Evolutionary conservation across 2,329 filamentous ascomycete species (phyloP).

Genomic region (Penicillium nordicum): DNA sequence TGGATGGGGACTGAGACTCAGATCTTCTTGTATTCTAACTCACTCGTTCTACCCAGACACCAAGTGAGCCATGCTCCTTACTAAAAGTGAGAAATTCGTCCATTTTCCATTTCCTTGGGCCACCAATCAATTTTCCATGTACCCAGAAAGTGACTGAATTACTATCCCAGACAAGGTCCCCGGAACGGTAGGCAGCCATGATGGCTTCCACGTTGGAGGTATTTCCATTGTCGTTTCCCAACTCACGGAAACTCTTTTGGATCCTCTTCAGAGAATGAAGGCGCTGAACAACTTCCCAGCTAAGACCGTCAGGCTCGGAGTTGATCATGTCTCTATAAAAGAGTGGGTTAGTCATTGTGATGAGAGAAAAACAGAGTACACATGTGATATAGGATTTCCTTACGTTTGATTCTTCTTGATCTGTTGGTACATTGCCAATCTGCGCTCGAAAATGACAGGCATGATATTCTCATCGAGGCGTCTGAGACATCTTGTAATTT

Average conservation of each 20-base stretch:
- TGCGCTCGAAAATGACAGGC: background rate
- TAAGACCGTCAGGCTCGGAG: background rate
- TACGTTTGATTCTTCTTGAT: background rate
- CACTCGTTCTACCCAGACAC: slow-evolving; percentile 1
- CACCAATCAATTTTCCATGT: background rate
- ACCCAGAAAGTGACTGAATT: background rate
- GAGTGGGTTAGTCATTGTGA: background rate
- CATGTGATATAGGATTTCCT: background rate
- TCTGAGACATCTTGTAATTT: background rate
- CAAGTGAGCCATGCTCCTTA: background rate
- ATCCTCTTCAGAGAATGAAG: background rate
- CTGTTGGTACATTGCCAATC: background rate
- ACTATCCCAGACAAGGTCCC: background rate
- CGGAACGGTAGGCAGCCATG: background rate
- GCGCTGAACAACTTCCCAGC: background rate
- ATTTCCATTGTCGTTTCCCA: background rate
- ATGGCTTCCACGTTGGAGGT: background rate
- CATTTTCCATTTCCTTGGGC: background rate
- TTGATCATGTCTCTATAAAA: slow-evolving; percentile 1
- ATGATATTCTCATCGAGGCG: background rate
- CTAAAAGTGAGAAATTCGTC: background rate
- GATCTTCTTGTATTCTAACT: background rate
- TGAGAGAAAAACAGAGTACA: background rate
- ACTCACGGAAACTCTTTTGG: background rate
- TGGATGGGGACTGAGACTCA: background rate